Evolutionary conservation across 2,329 filamentous ascomycete genomes (phyloP).

Genomic region (Pestalotiopsis sp.): DNA sequence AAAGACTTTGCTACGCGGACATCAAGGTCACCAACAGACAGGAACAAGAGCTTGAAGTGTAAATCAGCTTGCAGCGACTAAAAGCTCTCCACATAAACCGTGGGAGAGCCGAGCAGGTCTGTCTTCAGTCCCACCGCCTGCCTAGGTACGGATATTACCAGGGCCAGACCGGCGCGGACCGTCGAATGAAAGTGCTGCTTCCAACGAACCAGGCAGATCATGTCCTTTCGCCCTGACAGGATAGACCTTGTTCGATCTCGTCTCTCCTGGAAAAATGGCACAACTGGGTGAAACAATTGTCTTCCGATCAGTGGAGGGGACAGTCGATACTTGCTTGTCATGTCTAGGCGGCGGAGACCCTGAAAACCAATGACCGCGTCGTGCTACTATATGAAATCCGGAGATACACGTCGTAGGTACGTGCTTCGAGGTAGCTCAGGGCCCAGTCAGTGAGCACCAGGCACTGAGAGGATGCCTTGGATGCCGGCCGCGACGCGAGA

Average conservation of each 20-base stretch:
- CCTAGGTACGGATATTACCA: slow-evolving; percentile 10
- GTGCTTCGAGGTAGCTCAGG: neutral
- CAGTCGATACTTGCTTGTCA: neutral
- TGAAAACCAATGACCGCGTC: neutral
- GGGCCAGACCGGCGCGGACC: slow-evolving; percentile 5
- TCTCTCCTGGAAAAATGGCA: neutral
- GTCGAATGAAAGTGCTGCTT: slow-evolving; percentile 3
- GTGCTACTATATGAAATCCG: neutral
- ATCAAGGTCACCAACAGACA: neutral
- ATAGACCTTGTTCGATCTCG: neutral
- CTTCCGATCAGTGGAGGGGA: neutral
- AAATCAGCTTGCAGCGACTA: neutral
- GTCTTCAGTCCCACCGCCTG: neutral
- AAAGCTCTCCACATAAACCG: slow-evolving; percentile 4
- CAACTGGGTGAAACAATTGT: neutral
- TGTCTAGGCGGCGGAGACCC: neutral
- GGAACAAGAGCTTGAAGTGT: neutral
- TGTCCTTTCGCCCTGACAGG: neutral
- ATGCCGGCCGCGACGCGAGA: neutral
- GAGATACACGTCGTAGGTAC: neutral
- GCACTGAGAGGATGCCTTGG: neutral
- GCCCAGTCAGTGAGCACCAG: neutral
- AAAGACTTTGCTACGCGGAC: neutral
- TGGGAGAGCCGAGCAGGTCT: neutral
- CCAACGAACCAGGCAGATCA: neutral